Percentiles rank a stretch among this genome's conserved stretches.
phyloP scores from a whole-genome alignment of 78 protist species.

The Dictyostelium capitatum region DNA sequence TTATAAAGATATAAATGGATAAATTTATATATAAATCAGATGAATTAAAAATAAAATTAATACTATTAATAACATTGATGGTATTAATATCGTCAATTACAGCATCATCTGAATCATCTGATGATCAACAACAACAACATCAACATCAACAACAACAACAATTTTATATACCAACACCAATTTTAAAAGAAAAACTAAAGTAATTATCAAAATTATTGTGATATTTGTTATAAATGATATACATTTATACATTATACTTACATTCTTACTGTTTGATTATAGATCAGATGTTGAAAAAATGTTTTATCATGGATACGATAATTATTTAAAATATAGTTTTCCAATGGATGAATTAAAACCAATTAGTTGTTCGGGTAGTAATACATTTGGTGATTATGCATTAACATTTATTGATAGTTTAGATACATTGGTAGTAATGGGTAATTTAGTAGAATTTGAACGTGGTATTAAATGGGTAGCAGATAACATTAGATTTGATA shows the following conservation, averaged over 20 bases:
- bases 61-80: too few species aligned
- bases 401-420: slow-evolving; percentile 79
- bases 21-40: too few species aligned
- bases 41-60: too few species aligned
- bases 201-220: neutral
- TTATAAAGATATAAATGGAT: too few species aligned
- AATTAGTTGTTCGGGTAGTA: slow-evolving; percentile 80
- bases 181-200: slow-evolving; percentile 1
- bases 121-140: too few species aligned
- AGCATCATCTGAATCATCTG: too few species aligned
- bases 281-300: slow-evolving; percentile 74
- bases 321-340: slow-evolving; percentile 85
- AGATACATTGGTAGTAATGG: slow-evolving; percentile 82
- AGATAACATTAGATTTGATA: slow-evolving; percentile 75
- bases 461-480: slow-evolving; percentile 68
- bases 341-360: slow-evolving; percentile 92
- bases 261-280: too few species aligned
- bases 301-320: slow-evolving; percentile 87
- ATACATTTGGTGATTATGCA: slow-evolving; percentile 77
- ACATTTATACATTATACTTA: too few species aligned
- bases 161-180: neutral
- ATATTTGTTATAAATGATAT: too few species aligned
- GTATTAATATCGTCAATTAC: too few species aligned
- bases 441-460: slow-evolving; percentile 61
- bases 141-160: neutral